Evolutionary conservation across 148 eudicot genomes (phyloP).

Genomic region (Mesembryanthemum crystallinum): DNA sequence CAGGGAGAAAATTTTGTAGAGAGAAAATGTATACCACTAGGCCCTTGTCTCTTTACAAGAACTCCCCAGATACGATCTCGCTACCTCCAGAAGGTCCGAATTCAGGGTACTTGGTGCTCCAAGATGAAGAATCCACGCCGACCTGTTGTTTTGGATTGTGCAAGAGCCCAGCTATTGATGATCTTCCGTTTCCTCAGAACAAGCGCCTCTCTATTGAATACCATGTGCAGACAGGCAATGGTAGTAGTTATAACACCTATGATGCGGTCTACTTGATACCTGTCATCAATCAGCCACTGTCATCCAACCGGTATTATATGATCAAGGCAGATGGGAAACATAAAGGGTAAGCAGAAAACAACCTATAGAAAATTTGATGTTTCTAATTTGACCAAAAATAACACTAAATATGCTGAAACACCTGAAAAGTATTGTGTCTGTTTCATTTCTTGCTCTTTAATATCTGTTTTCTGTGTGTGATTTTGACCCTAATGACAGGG

Average conservation of each 20-base stretch:
- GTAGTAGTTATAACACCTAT: neutral
- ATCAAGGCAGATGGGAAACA: slow-evolving; percentile 31
- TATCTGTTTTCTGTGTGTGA: neutral
- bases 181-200: slow-evolving; percentile 44
- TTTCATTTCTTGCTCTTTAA: neutral
- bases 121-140: slow-evolving; percentile 31
- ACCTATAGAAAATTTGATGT: neutral
- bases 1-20: neutral
- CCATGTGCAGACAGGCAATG: slow-evolving; percentile 11
- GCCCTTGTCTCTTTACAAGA: slow-evolving; percentile 31
- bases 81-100: slow-evolving; percentile 36
- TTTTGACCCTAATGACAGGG: slow-evolving; percentile 7
- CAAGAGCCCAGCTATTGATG: slow-evolving; percentile 20
- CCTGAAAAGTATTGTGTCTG: too few relatives aligned
- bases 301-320: slow-evolving; percentile 33
- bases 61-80: slow-evolving; percentile 26
- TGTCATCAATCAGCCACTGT: slow-evolving; percentile 35
- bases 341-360: slow-evolving; percentile 30
- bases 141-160: slow-evolving; percentile 30
- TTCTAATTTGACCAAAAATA: neutral
- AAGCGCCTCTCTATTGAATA: slow-evolving; percentile 24
- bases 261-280: slow-evolving; percentile 37
- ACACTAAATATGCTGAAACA: too few relatives aligned
- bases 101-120: slow-evolving; percentile 39
- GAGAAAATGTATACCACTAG: slow-evolving; percentile 36